phyloP scores from a whole-genome alignment of 139 green algal genomes.

The Micractinium sp. region DNA sequence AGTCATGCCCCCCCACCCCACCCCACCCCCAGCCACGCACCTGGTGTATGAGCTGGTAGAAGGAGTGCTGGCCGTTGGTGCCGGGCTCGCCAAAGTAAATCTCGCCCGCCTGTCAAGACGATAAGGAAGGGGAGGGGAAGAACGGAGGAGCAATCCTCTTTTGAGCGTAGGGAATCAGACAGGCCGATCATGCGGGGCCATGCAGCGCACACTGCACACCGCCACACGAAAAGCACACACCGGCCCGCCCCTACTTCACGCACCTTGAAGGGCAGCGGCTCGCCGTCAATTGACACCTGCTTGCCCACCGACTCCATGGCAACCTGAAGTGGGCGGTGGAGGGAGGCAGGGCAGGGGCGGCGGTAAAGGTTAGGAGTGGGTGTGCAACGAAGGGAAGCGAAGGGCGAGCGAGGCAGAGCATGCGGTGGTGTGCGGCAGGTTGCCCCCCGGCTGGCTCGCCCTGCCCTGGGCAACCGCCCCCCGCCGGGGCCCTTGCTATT shows the following conservation, averaged over 20 bases:
- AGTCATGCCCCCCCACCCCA: not conserved
- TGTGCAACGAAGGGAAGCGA: no score
- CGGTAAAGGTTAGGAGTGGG: no score
- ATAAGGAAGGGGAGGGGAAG: not conserved
- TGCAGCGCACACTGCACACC: not conserved
- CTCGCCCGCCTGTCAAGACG: constrained; percentile 63
- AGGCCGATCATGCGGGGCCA: not conserved
- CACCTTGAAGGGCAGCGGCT: constrained; percentile 85
- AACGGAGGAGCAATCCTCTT: not conserved
- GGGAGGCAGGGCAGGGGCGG: not conserved
- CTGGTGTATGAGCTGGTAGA: constrained; percentile 93
- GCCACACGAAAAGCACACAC: not conserved
- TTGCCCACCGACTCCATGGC: constrained; percentile 99
- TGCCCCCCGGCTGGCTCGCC: no score
- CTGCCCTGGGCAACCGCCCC: no score
- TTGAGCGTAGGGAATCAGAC: not conserved
- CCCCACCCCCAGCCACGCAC: not conserved
- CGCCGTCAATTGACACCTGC: constrained; percentile 92
- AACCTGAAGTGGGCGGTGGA: constrained; percentile 53
- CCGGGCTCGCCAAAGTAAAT: constrained; percentile 99
- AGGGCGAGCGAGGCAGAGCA: no score
- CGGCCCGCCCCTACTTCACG: not conserved
- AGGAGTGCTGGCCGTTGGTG: constrained; percentile 99
- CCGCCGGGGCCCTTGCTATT: no score
- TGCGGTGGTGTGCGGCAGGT: no score